Evolutionary conservation across 148 eudicot genomes (phyloP).

Genomic region (Oxyria digyna): DNA sequence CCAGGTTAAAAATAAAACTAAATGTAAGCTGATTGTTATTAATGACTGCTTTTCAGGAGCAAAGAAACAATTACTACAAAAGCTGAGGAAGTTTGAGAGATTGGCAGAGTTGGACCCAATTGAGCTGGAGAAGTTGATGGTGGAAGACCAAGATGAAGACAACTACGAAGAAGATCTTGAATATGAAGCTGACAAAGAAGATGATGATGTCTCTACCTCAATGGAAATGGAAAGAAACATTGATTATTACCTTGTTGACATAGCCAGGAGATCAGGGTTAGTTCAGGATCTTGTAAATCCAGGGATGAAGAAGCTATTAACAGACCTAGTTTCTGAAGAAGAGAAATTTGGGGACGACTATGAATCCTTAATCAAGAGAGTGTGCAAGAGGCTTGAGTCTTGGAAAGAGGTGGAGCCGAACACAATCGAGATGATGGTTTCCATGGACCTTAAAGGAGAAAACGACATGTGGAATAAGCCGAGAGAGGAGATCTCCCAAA

Average conservation of each 20-base stretch:
- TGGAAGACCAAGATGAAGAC: conserved; percentile 30
- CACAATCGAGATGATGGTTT: conserved; percentile 89
- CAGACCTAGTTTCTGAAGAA: conserved; percentile 55
- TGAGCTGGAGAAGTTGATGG: conserved; percentile 64
- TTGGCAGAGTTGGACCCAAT: conserved; percentile 65
- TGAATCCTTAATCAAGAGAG: conserved; percentile 18
- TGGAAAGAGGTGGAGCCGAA: conserved; percentile 59
- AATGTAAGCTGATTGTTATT: no score
- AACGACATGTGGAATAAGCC: conserved; percentile 37
- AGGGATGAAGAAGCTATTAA: conserved; percentile 42
- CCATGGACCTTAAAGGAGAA: conserved; percentile 41
- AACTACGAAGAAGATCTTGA: conserved; percentile 10
- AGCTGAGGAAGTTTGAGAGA: conserved; percentile 63
- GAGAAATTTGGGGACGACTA: not conserved
- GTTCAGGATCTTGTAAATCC: conserved; percentile 9
- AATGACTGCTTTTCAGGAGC: conserved; percentile 35
- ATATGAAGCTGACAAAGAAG: conserved; percentile 16
- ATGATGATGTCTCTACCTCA: not conserved
- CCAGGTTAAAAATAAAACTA: no score
- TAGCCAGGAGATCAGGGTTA: not conserved
- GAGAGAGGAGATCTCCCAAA: conserved; percentile 22
- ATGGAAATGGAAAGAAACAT: not conserved
- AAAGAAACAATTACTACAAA: conserved; percentile 48
- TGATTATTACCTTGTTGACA: not conserved
- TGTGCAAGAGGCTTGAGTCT: conserved; percentile 44